A percentile compares a stretch with the other conserved stretches of the same genome.
phyloP scores from a whole-genome alignment of 805 yeast genomes.

The Pichia ethanolica region DNA sequence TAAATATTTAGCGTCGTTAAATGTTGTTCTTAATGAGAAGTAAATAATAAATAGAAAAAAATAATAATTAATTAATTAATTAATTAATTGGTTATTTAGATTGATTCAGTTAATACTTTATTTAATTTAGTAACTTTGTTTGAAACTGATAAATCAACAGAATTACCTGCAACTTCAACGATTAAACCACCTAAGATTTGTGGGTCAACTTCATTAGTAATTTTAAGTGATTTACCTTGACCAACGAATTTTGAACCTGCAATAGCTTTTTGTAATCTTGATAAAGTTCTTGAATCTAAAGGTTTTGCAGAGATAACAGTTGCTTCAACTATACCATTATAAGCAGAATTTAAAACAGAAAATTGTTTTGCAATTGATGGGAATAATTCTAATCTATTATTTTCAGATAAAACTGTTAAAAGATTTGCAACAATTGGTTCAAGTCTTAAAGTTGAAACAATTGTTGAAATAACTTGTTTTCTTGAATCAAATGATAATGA shows the following conservation, averaged over 20 bases:
- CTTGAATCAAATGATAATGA: slow-evolving; percentile 74
- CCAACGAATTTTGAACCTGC: slow-evolving; percentile 77
- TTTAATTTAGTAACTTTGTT: slow-evolving; percentile 83
- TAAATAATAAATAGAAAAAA: background rate
- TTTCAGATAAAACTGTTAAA: slow-evolving; percentile 79
- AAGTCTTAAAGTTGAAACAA: slow-evolving; percentile 41
- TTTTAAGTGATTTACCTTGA: slow-evolving; percentile 74
- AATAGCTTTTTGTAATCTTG: slow-evolving; percentile 72
- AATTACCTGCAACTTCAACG: slow-evolving; percentile 93
- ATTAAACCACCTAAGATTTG: slow-evolving; percentile 92
- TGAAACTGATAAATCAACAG: slow-evolving; percentile 87
- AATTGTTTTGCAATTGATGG: slow-evolving; percentile 62
- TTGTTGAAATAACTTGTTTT: slow-evolving; percentile 54
- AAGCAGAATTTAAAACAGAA: slow-evolving; percentile 73
- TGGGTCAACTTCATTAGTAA: slow-evolving; percentile 77
- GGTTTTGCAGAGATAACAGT: slow-evolving; percentile 82
- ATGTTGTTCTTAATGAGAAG: background rate
- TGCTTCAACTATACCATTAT: slow-evolving; percentile 89
- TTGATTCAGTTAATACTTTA: slow-evolving; percentile 78
- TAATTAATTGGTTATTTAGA: slow-evolving; percentile 36
- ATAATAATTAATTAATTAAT: background rate
- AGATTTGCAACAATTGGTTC: slow-evolving; percentile 75
- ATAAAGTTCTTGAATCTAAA: slow-evolving; percentile 72
- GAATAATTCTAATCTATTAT: slow-evolving; percentile 82
- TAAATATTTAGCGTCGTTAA: too few species aligned